Base-by-base conservation (phyloP, 768 basidiomycete species). In the Boletellus emodensis region DNA sequence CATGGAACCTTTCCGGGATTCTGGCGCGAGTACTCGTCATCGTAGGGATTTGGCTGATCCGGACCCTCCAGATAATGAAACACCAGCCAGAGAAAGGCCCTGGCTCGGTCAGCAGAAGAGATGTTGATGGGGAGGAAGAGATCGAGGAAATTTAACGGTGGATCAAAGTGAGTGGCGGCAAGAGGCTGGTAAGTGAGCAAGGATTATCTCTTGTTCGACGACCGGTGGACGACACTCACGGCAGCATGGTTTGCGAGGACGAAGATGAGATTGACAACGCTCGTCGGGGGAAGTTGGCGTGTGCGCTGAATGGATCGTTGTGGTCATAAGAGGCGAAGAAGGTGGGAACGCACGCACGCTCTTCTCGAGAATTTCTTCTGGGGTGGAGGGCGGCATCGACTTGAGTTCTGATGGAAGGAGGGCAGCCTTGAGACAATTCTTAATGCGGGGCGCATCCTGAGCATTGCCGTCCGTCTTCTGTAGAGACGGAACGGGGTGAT, bases 371-470 rank as follows among this genome's bases (percentile, higher is more conserved):
- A 94, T 81, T 58, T 90, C 89, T 26, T 80, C 80, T 2, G 90
- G 87, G 3, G 82, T 85, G 18, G 85, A 81, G 12, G 90, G 88
- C 37, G 83, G 81, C 39, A 80, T 72, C 1, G 73, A 71, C 64
- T 79, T 83, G 55, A 76, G 70, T 62, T 94, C 91, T 45, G 77
- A 78, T 36, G 86, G 79, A 30, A 92, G 75, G 20, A 86, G 72
- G 32, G 86, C 85, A 35, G 86, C 89, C 64, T 93, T 94, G 44
- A 94, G 75, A 64, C 87, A 87, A 55, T 90, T 90, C 70, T 94
- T 94, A 68, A 94, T 90, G 53, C 92, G 82, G 18, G 92, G 91
- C 36, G 91, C 91, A 66, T 94, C 91, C 65, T 93, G 90, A 7
- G 90, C 81, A 65, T 92, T 91, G 15, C 86, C 87, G 57, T 87